These are phyloP conservation scores for Cercophora scortea DNA, from an alignment of 495 filamentous ascomycete species.

Conservation along the genomic window DNA sequence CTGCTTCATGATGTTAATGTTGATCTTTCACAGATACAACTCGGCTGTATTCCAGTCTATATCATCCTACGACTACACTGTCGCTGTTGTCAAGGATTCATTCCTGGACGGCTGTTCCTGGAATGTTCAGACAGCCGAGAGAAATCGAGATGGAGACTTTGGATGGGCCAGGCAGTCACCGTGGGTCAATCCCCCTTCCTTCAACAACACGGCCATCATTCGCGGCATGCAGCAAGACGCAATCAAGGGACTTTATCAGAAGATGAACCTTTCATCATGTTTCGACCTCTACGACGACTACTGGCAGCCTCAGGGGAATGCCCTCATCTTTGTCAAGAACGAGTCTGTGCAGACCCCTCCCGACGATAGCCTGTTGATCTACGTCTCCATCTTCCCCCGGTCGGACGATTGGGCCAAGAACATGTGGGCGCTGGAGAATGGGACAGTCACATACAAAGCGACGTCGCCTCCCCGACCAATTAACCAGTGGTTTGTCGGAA, in stretches of 20 bases:
- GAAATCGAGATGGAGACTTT: background rate
- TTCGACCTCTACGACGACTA: slow-evolving; percentile 21
- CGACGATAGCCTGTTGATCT: slow-evolving; percentile 20
- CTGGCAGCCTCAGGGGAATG: slow-evolving; percentile 20
- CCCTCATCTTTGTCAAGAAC: slow-evolving; percentile 20
- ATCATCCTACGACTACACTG: slow-evolving; percentile 27
- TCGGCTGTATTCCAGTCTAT: slow-evolving; percentile 33
- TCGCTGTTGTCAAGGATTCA: slow-evolving; percentile 6
- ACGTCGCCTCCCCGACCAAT: slow-evolving; percentile 2
- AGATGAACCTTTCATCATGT: slow-evolving; percentile 16
- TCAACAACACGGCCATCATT: slow-evolving; percentile 12
- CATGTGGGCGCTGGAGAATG: slow-evolving; percentile 22
- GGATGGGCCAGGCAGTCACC: slow-evolving; percentile 6
- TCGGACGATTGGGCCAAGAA: slow-evolving; percentile 24
- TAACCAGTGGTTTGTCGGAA: slow-evolving; percentile 15
- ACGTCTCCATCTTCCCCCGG: slow-evolving; percentile 17
- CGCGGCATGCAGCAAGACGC: slow-evolving; percentile 13
- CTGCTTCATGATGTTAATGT: too few species aligned
- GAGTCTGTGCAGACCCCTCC: slow-evolving; percentile 1
- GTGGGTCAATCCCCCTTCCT: slow-evolving; percentile 7
- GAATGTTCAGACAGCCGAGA: slow-evolving; percentile 2
- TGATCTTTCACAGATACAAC: slow-evolving; percentile 28
- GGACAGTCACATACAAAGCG: slow-evolving; percentile 3
- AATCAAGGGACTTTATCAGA: slow-evolving; percentile 2
- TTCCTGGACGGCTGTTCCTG: slow-evolving; percentile 15